Evolutionary conservation across 768 basidiomycete genomes (phyloP).

Genomic region (Leccinum fibrillosum): DNA sequence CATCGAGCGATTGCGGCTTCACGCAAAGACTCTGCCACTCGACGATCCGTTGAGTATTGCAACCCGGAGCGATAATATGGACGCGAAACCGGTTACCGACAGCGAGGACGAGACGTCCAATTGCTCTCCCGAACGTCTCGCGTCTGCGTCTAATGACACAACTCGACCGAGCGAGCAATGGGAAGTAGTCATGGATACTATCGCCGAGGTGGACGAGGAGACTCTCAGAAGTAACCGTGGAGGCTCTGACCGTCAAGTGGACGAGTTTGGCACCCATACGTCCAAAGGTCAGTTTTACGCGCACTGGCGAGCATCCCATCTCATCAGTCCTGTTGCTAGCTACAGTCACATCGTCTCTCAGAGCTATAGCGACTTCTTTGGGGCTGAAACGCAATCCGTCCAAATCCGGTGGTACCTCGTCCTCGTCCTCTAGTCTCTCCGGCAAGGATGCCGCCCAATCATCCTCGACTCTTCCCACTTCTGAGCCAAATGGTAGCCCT

Average conservation of each 20-base stretch:
- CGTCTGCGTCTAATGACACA: slow-evolving; percentile 18
- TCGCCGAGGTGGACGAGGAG: slow-evolving; percentile 61
- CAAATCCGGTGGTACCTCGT: slow-evolving; percentile 11
- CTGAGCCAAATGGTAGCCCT: slow-evolving; percentile 18
- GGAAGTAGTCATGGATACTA: slow-evolving; percentile 86
- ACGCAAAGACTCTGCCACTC: slow-evolving; percentile 60
- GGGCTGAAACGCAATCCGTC: slow-evolving; percentile 55
- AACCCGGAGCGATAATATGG: slow-evolving; percentile 44
- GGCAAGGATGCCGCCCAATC: slow-evolving; percentile 17
- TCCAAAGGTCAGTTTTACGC: slow-evolving; percentile 52
- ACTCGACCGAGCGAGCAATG: slow-evolving; percentile 76
- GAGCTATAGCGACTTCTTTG: slow-evolving; percentile 70
- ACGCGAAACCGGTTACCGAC: slow-evolving; percentile 28
- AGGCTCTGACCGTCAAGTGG: slow-evolving; percentile 35
- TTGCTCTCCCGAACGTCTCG: slow-evolving; percentile 14
- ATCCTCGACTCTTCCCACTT: slow-evolving; percentile 29
- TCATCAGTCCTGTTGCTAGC: slow-evolving; percentile 41
- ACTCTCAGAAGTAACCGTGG: slow-evolving; percentile 41
- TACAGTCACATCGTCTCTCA: slow-evolving; percentile 71
- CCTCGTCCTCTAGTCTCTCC: slow-evolving; percentile 32
- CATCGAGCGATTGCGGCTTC: slow-evolving; percentile 62
- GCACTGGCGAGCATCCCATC: neutral
- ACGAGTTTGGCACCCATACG: slow-evolving; percentile 72
- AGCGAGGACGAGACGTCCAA: slow-evolving; percentile 32
- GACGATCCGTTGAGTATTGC: slow-evolving; percentile 57